Evolutionary conservation across 2,329 filamentous ascomycete species (phyloP).

Genomic region (Epichloe gansuensis): DNA sequence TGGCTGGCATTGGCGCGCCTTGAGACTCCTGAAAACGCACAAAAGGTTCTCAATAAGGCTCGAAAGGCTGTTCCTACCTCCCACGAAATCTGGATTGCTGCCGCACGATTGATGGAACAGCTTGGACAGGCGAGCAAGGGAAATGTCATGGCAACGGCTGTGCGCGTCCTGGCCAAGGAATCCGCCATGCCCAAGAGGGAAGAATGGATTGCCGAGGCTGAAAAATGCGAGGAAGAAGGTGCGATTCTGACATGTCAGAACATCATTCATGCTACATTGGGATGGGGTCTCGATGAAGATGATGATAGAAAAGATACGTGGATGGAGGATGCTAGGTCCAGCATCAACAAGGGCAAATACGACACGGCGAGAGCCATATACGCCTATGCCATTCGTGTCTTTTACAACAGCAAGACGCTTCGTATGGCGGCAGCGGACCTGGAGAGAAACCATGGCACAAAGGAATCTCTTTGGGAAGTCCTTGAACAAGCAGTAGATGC

Average conservation of each 20-base stretch:
- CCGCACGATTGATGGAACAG: slow-evolving; percentile 81
- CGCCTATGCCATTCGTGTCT: slow-evolving; percentile 77
- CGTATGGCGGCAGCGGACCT: slow-evolving; percentile 88
- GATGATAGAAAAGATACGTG: slow-evolving; percentile 93
- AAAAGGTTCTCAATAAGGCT: slow-evolving; percentile 88
- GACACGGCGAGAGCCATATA: slow-evolving; percentile 91
- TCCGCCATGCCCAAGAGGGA: slow-evolving; percentile 95
- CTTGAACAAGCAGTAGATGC: slow-evolving; percentile 90
- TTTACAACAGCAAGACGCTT: slow-evolving; percentile 73
- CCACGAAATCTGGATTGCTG: slow-evolving; percentile 93
- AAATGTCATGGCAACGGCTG: slow-evolving; percentile 88
- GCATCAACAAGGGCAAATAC: slow-evolving; percentile 69
- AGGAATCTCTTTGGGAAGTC: slow-evolving; percentile 69
- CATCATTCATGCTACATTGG: slow-evolving; percentile 85
- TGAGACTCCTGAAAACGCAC: slow-evolving; percentile 81
- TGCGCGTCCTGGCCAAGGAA: slow-evolving; percentile 77
- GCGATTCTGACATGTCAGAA: slow-evolving; percentile 74
- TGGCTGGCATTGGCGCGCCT: slow-evolving; percentile 90
- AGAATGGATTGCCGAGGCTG: slow-evolving; percentile 91
- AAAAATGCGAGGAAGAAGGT: slow-evolving; percentile 87
- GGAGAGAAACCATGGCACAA: slow-evolving; percentile 77
- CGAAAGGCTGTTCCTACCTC: slow-evolving; percentile 88
- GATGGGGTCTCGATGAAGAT: slow-evolving; percentile 87
- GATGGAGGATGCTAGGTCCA: slow-evolving; percentile 81
- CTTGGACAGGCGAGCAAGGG: slow-evolving; percentile 64